These are phyloP conservation scores for Aspergillus asperescens DNA, from an alignment of 495 filamentous ascomycete species.

Conservation along the genomic window DNA sequence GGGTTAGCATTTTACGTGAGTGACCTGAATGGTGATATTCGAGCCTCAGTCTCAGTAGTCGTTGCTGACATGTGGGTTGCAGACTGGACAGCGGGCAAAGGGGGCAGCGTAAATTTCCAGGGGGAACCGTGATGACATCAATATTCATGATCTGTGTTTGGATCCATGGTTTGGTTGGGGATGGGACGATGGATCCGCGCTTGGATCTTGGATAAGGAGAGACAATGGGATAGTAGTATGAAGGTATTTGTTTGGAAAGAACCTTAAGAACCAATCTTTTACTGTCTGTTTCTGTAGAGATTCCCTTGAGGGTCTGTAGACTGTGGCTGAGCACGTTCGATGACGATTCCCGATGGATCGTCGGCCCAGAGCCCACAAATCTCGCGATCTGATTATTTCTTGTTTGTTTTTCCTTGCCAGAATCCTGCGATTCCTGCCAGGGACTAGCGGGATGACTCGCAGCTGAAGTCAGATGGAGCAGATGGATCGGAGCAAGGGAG, in stretches of 20 bases:
- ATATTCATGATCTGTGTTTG: background rate
- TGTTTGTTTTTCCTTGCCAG: no score
- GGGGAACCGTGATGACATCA: background rate
- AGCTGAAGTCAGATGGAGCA: background rate
- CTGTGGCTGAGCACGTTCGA: background rate
- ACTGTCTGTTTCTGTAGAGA: background rate
- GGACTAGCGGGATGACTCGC: conserved; percentile 5
- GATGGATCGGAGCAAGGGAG: conserved; percentile 23
- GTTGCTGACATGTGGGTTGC: conserved; percentile 11
- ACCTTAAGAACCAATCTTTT: no score
- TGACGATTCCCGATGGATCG: conserved; percentile 2
- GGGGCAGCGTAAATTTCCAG: conserved; percentile 24
- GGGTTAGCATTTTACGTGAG: conserved; percentile 63
- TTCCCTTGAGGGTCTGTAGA: background rate
- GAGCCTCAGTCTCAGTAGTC: background rate
- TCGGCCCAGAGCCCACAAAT: no score
- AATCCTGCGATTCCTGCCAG: background rate
- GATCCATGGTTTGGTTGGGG: conserved; percentile 4
- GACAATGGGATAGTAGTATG: background rate
- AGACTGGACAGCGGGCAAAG: conserved; percentile 44
- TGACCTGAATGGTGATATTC: conserved; percentile 8
- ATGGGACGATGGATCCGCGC: background rate
- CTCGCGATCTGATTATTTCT: background rate
- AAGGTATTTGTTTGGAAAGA: no score
- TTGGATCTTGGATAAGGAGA: background rate